Evolutionary conservation across 805 yeast genomes (phyloP).

Genomic region (Ogataea paradorogensis): DNA sequence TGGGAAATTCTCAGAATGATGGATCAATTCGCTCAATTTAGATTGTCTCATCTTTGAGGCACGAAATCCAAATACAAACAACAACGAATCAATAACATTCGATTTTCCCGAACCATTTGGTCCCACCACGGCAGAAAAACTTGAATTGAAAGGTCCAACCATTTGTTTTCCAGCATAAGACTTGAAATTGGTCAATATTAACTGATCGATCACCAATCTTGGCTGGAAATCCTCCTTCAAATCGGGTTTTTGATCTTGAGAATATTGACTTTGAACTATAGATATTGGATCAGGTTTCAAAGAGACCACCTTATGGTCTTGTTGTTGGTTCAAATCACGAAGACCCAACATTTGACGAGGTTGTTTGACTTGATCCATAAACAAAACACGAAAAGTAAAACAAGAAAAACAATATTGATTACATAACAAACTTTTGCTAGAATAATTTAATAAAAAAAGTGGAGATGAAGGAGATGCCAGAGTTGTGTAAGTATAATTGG

Average conservation of each 20-base stretch:
- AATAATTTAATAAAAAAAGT: constrained; percentile 1
- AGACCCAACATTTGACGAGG: constrained; percentile 7
- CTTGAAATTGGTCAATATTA: constrained; percentile 82
- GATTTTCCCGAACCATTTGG: constrained; percentile 98
- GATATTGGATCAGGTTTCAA: constrained; percentile 11
- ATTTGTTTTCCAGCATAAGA: constrained; percentile 92
- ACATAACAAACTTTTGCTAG: background rate
- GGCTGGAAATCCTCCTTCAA: constrained; percentile 23
- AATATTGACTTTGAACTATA: constrained; percentile 9
- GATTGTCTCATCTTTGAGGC: constrained; percentile 97
- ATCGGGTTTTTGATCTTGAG: constrained; percentile 12
- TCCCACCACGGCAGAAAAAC: constrained; percentile 96
- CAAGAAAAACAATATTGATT: background rate
- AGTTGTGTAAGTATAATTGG: constrained; percentile 35
- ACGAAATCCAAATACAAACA: constrained; percentile 95
- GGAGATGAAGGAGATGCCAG: constrained; percentile 34
- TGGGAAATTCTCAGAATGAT: constrained; percentile 75
- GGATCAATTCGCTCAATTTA: constrained; percentile 87
- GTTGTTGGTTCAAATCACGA: constrained; percentile 8
- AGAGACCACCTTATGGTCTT: constrained; percentile 9
- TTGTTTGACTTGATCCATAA: constrained; percentile 3
- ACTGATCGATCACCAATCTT: constrained; percentile 70
- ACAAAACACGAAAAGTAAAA: constrained; percentile 8
- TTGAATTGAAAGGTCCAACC: constrained; percentile 91
- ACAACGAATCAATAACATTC: constrained; percentile 95